Evolutionary conservation across 306 rosid species (phyloP).

Genomic region (Myrica gale): DNA sequence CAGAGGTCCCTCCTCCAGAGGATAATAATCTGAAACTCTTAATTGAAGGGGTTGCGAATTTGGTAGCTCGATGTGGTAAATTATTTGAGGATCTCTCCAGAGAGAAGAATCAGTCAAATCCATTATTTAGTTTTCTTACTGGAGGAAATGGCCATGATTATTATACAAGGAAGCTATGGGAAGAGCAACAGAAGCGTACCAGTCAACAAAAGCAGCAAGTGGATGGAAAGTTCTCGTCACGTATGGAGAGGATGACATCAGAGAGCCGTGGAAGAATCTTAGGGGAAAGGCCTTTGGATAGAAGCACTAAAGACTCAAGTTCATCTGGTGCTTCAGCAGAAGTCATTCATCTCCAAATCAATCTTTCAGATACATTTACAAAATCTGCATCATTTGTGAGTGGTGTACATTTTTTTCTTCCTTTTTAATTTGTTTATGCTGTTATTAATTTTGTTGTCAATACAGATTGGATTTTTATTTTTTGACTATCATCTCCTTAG

Average conservation of each 20-base stretch:
- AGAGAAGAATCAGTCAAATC: conserved; percentile 83
- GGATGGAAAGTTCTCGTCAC: conserved; percentile 53
- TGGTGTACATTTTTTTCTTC: conserved; percentile 24
- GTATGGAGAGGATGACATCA: conserved; percentile 64
- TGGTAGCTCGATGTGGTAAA: conserved; percentile 95
- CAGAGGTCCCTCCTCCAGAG: conserved; percentile 70
- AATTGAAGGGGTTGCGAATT: conserved; percentile 89
- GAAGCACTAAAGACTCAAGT: conserved; percentile 52
- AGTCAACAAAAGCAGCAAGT: conserved; percentile 51
- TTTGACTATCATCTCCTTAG: conserved; percentile 20
- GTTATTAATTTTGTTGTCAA: conserved; percentile 26
- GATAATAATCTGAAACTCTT: conserved; percentile 73
- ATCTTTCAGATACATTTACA: conserved; percentile 88
- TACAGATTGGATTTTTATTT: conserved; percentile 2
- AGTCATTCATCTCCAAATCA: conserved; percentile 66
- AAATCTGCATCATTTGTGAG: conserved; percentile 70
- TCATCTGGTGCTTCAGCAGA: conserved; percentile 51
- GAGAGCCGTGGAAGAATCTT: conserved; percentile 80
- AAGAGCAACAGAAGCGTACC: conserved; percentile 62
- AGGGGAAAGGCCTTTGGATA: conserved; percentile 83
- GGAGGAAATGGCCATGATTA: conserved; percentile 92
- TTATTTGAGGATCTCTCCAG: conserved; percentile 90
- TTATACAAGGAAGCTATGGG: conserved; percentile 92
- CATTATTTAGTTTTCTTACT: conserved; percentile 75
- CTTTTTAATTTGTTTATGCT: conserved; percentile 22